phyloP scores from a whole-genome alignment of 805 yeast genomes.

The Candida taoyuanica region DNA sequence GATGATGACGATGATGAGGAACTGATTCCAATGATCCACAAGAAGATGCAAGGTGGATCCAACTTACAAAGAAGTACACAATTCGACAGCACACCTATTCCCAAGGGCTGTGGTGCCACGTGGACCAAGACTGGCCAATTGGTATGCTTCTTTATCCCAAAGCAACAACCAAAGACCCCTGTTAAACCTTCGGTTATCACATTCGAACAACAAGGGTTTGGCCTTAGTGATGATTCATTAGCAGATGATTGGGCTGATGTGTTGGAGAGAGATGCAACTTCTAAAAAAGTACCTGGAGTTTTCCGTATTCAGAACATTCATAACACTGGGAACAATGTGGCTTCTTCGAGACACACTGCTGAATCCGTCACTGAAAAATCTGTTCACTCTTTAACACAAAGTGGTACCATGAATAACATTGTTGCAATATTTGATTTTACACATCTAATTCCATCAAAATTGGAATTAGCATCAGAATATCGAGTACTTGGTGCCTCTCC shows the following conservation, averaged over 20 bases:
- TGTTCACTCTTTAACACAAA: conserved; percentile 1
- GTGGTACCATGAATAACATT: conserved; percentile 35
- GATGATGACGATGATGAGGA: conserved; percentile 36
- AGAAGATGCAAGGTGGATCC: neutral
- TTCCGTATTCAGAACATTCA: conserved; percentile 23
- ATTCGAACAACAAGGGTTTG: conserved; percentile 51
- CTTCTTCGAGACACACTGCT: conserved; percentile 9
- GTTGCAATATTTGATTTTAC: conserved; percentile 62
- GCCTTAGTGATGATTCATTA: conserved; percentile 51
- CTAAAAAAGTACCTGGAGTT: conserved; percentile 47
- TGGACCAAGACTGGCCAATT: conserved; percentile 80
- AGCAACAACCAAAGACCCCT: conserved; percentile 31
- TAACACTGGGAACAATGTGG: neutral
- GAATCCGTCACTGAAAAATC: conserved; percentile 22
- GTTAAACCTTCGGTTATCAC: conserved; percentile 40
- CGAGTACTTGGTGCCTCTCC: conserved; percentile 60
- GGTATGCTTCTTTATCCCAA: conserved; percentile 76
- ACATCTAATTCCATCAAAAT: conserved; percentile 69
- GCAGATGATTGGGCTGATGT: conserved; percentile 68
- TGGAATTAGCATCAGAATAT: conserved; percentile 65
- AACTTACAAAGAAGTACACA: conserved; percentile 9
- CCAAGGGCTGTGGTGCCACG: conserved; percentile 88
- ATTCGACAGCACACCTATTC: conserved; percentile 82
- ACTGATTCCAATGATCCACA: conserved; percentile 15
- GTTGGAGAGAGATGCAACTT: conserved; percentile 48